phyloP scores from a whole-genome alignment of 2,329 filamentous ascomycete species.

The Botryosphaeria dothidea region DNA sequence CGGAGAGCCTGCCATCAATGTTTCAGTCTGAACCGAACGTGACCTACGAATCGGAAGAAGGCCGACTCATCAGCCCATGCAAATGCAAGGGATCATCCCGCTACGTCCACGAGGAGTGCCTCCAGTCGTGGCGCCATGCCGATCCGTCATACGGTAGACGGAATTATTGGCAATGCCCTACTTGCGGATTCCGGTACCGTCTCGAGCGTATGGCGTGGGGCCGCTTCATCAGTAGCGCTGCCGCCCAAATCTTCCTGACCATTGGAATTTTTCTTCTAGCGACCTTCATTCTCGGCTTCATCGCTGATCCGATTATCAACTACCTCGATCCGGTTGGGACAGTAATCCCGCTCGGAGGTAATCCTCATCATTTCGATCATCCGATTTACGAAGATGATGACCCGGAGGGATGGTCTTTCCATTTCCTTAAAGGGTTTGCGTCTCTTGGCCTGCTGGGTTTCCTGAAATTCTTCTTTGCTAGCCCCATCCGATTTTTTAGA shows the following conservation, averaged over 20 bases:
- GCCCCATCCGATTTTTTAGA: slow-evolving; percentile 67
- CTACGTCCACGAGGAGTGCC: slow-evolving; percentile 91
- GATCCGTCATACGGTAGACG: slow-evolving; percentile 64
- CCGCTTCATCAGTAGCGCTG: slow-evolving; percentile 55
- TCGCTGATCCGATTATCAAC: slow-evolving; percentile 90
- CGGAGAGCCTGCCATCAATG: slow-evolving; percentile 57
- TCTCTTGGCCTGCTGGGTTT: slow-evolving; percentile 86
- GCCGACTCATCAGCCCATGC: slow-evolving; percentile 83
- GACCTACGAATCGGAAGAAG: slow-evolving; percentile 72
- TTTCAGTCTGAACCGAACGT: slow-evolving; percentile 58
- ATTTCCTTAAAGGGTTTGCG: slow-evolving; percentile 88
- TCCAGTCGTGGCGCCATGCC: slow-evolving; percentile 78
- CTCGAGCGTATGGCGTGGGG: slow-evolving; percentile 77
- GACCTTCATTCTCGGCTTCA: slow-evolving; percentile 82
- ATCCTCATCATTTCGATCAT: slow-evolving; percentile 1
- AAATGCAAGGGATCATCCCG: slow-evolving; percentile 90
- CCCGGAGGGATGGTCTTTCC: slow-evolving; percentile 68
- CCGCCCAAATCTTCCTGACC: slow-evolving; percentile 71
- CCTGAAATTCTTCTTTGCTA: slow-evolving; percentile 74
- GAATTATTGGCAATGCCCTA: slow-evolving; percentile 86
- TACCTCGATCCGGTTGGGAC: slow-evolving; percentile 69
- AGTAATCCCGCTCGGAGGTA: neutral
- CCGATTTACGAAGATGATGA: slow-evolving; percentile 44
- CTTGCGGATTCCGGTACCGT: slow-evolving; percentile 80
- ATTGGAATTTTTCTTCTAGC: slow-evolving; percentile 67